Evolutionary conservation across 2,329 filamentous ascomycete genomes (phyloP), one percentile per base, ranked within the genome.

Genomic region (Corinectria fuckeliana): DNA sequence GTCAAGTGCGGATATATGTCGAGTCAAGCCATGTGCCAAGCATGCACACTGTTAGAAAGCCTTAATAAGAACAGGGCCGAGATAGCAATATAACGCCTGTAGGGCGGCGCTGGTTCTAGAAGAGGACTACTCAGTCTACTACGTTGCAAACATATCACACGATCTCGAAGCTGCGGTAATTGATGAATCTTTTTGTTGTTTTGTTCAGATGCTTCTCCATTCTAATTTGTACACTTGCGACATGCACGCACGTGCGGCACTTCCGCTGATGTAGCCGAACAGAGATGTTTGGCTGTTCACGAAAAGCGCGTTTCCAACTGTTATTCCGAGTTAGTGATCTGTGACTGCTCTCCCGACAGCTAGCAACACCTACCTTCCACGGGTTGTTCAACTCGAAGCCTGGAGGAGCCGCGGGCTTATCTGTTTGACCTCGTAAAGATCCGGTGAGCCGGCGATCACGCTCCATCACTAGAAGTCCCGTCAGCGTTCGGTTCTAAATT

Each of bases 1-100:
- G 86, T 89, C 71, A 89, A 87, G 51, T 99, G 95, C 69, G 95
- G 95, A 13, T 99, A 98, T 74, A 91, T 99, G 76, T 97, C 95
- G 2, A 97, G 93, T 69, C 95, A 99, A 76, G 85, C 87, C 26
- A 86, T 97, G 36, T 99, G 95, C 77, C 96, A 99, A 77, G 95
- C 95, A 0, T 99, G 95, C 74, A 90, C 88, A 62, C 80, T 99
- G 42, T 84, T 99, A 3, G 93, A 98, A 69, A 92, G 91, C 0
- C 76, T 99, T 47, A 99, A 99, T 74, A 97, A 95, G 77, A 89
- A 88, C 66, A 79, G 86, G 60, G 78, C 85, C 58, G 80, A 86
- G 67, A 85, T 88, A 62, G 74, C 78, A 69, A 81, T 86, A 77
- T 85, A 76, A 66, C 49, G 50, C 28, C 34, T 54, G 53, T 30